Evolutionary conservation across 2,329 filamentous ascomycete genomes (phyloP).

Genomic region (Nemania sp.): DNA sequence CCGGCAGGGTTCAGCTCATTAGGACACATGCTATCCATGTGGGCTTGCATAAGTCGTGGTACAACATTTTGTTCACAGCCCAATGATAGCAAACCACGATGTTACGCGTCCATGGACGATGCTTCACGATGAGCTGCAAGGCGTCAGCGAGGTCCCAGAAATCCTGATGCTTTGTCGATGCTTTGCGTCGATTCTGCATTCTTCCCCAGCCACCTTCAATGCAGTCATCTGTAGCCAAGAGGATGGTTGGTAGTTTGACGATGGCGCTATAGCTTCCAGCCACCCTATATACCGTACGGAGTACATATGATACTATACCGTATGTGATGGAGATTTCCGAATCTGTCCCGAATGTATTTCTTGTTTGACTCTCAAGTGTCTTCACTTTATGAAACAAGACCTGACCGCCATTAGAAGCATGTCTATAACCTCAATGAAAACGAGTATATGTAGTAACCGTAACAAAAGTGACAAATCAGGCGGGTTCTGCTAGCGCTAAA

Average conservation of each 20-base stretch:
- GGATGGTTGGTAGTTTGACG: neutral
- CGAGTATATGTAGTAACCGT: constrained; percentile 30
- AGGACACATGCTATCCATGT: constrained; percentile 29
- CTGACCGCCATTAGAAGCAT: constrained; percentile 7
- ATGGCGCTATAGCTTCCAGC: constrained; percentile 25
- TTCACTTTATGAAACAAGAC: constrained; percentile 3
- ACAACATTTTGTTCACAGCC: constrained; percentile 34
- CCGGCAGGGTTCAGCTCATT: constrained; percentile 43
- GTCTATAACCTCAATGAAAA: constrained; percentile 20
- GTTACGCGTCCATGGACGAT: constrained; percentile 42
- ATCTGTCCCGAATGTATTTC: neutral
- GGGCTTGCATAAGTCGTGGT: constrained; percentile 47
- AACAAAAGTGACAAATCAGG: constrained; percentile 26
- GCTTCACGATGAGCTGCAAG: constrained; percentile 29
- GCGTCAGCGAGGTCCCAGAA: constrained; percentile 33
- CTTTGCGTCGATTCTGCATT: constrained; percentile 11
- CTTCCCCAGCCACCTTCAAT: constrained; percentile 34
- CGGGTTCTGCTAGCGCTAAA: constrained; percentile 30
- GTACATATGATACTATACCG: neutral
- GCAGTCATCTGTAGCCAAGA: neutral
- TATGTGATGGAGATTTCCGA: constrained; percentile 5
- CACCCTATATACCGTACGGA: no score
- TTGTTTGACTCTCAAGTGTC: neutral
- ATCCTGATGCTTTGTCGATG: constrained; percentile 18
- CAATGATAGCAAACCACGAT: constrained; percentile 49